Evolutionary conservation across 1,139 yeast species (phyloP).

Genomic region (Taphrina sp.): DNA sequence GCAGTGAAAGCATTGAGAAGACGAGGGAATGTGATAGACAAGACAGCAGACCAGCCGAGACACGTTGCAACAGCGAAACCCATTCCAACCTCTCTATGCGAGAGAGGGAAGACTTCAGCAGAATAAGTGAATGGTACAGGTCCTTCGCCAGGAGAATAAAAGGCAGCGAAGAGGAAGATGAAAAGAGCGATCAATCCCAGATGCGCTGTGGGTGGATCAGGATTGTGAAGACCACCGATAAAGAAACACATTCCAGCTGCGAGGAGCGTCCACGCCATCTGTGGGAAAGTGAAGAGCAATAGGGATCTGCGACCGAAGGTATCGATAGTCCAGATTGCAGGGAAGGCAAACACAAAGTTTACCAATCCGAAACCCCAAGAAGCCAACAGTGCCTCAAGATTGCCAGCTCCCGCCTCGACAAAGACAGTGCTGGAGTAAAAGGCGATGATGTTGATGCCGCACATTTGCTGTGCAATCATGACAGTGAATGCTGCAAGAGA

Average conservation of each 20-base stretch:
- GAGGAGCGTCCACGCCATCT: slow-evolving; percentile 64
- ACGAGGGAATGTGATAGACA: slow-evolving; percentile 82
- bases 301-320: slow-evolving; percentile 72
- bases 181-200: slow-evolving; percentile 68
- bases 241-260: slow-evolving; percentile 77
- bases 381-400: slow-evolving; percentile 64
- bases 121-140: slow-evolving; percentile 89
- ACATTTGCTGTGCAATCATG: slow-evolving; percentile 89
- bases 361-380: slow-evolving; percentile 85
- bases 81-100: slow-evolving; percentile 83
- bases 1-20: slow-evolving; percentile 63
- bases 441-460: slow-evolving; percentile 88
- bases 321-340: slow-evolving; percentile 81
- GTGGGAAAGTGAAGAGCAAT: slow-evolving; percentile 70
- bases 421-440: slow-evolving; percentile 70
- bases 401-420: slow-evolving; percentile 62
- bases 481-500: slow-evolving; percentile 75
- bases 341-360: slow-evolving; percentile 76
- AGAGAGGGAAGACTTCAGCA: slow-evolving; percentile 82
- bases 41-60: slow-evolving; percentile 80
- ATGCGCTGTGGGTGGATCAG: slow-evolving; percentile 50
- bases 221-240: slow-evolving; percentile 48
- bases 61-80: slow-evolving; percentile 79
- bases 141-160: slow-evolving; percentile 83
- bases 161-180: slow-evolving; percentile 67